A percentile compares a stretch with the other conserved stretches of the same genome.
Evolutionary conservation across 768 basidiomycete species (phyloP).

Genomic region (Zangia roseola): DNA sequence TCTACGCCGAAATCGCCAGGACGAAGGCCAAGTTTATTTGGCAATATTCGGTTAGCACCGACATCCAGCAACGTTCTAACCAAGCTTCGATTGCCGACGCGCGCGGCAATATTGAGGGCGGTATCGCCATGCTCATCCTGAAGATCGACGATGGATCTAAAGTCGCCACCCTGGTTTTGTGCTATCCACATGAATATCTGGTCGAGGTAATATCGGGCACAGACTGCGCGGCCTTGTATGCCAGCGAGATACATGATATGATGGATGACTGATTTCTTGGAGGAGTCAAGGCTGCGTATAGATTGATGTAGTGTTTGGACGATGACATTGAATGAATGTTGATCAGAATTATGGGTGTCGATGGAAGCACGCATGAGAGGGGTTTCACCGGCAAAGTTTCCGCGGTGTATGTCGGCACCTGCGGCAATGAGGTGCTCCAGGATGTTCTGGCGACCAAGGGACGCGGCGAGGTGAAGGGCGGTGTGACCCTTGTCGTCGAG

Average conservation of each 20-base stretch:
- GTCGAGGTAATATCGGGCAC: conserved; percentile 90
- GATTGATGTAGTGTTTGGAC: conserved; percentile 65
- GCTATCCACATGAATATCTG: conserved; percentile 86
- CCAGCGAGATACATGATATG: conserved; percentile 91
- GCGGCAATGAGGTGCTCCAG: conserved; percentile 67
- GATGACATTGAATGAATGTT: conserved; percentile 67
- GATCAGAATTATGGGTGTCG: conserved; percentile 82
- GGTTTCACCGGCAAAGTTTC: conserved; percentile 93
- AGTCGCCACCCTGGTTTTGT: conserved; percentile 71
- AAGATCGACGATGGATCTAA: conserved; percentile 79
- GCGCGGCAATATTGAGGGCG: conserved; percentile 90
- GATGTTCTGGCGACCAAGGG: conserved; percentile 68
- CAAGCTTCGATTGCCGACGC: conserved; percentile 86
- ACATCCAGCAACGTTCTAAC: conserved; percentile 88
- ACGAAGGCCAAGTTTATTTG: conserved; percentile 91
- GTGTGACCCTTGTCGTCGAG: conserved; percentile 96
- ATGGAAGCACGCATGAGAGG: conserved; percentile 90
- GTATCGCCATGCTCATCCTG: conserved; percentile 97
- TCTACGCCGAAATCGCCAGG: conserved; percentile 96
- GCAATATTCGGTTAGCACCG: conserved; percentile 83
- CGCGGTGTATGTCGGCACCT: conserved; percentile 87
- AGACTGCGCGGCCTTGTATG: conserved; percentile 79
- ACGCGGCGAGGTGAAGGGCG: conserved; percentile 89
- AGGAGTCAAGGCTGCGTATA: conserved; percentile 86
- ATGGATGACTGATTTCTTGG: conserved; percentile 83